Base-by-base conservation (phyloP, 208 protist species). In the Zelonia costaricensis region DNA sequence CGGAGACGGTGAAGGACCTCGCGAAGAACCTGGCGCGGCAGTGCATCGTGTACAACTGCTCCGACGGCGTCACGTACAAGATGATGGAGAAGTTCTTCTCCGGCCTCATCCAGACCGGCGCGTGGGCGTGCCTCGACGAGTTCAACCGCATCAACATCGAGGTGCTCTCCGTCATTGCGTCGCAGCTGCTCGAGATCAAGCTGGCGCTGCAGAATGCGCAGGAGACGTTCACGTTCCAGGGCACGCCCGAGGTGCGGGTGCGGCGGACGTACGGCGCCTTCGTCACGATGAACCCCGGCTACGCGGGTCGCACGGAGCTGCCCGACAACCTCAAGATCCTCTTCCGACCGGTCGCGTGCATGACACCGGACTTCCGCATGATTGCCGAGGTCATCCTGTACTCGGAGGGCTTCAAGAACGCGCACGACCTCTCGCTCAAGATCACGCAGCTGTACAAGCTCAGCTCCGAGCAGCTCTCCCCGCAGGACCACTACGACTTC, bases 251-350 rank as follows among this genome's bases (percentile, higher is more conserved):
- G 66, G 98, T 99, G 35, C 74, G 84, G 18, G 88, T 99, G 46
- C 93, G 96, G 1, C 61, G 72, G 7, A 98, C 92, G 22, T 99
- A 95, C 73, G 97, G 96, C 63, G 94, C 96, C 31, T 99, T 99
- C 79, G 96, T 99, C 73, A 99, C 98, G 9, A 99, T 99, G 98
- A 99, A 99, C 74, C 98, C 98, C 10, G 98, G 98, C 49, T 99
- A 99, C 84, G 98, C 98, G 23, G 98, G 98, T 2, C 92, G 98
- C 51, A 99, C 98, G 8, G 97, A 99, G 82, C 91, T 99, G 46
- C 98, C 98, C 9, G 98, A 99, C 79, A 99, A 99, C 78, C 76
- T 99, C 23, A 99, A 99, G 78, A 98, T 98, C 46, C 89, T 99
- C 3, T 99, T 99, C 76, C 90, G 98, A 43, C 98, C 98, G 0